These are phyloP conservation scores for Elsinoe ampelina DNA, from an alignment of 2,329 filamentous ascomycete species.

Conservation along the genomic window DNA sequence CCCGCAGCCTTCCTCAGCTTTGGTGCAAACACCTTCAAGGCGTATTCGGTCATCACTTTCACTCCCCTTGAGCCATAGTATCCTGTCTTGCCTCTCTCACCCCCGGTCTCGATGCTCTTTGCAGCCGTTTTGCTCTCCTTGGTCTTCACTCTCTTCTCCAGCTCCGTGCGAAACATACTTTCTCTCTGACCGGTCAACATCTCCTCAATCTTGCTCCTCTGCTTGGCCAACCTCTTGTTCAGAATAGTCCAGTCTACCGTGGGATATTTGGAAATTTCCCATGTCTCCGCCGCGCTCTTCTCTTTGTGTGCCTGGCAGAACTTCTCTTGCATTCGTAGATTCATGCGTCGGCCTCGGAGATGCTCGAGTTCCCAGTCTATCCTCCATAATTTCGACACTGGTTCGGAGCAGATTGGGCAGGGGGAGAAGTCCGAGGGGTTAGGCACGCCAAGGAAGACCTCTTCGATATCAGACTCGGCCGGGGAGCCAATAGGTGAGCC, in stretches of 20 bases:
- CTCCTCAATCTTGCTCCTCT: constrained; percentile 20
- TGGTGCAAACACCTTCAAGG: constrained; percentile 22
- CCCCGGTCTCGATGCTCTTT: constrained; percentile 17
- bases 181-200: constrained; percentile 21
- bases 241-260: constrained; percentile 27
- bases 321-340: constrained; percentile 24
- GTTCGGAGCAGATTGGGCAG: constrained; percentile 28
- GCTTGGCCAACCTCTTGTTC: constrained; percentile 20
- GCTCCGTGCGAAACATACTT: constrained; percentile 22
- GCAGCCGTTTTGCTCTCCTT: constrained; percentile 18
- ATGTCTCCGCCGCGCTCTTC: constrained; percentile 21
- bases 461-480: neutral
- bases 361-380: constrained; percentile 26
- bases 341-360: constrained; percentile 19
- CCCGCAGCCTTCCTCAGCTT: constrained; percentile 23
- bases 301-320: constrained; percentile 28
- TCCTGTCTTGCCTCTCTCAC: constrained; percentile 18
- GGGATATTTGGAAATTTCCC: constrained; percentile 25
- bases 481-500: neutral
- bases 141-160: constrained; percentile 18
- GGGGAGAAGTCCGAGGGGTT: constrained; percentile 12
- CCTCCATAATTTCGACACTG: constrained; percentile 20
- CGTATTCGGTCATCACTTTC: constrained; percentile 28
- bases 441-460: constrained; percentile 1
- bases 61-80: constrained; percentile 31